Conservation (phyloP, 129 eudicot genomes). For the Solidago caesia region DNA sequence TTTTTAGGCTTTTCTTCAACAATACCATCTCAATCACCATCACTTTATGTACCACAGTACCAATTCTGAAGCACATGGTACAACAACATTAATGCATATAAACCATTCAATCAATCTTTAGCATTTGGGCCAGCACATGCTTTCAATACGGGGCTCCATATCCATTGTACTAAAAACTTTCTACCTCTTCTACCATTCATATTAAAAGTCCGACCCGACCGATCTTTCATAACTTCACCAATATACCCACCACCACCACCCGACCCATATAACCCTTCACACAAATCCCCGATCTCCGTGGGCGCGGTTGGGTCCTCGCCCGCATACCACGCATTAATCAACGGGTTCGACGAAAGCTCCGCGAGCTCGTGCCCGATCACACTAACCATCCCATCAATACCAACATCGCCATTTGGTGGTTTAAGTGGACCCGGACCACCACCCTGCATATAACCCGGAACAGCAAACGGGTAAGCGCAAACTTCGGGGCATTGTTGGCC, state of each 20-base stretch:
- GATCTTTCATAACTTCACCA: slow-evolving; percentile 68
- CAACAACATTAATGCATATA: background rate
- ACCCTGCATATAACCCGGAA: slow-evolving; percentile 66
- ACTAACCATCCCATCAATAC: slow-evolving; percentile 73
- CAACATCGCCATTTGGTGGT: slow-evolving; percentile 65
- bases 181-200: slow-evolving; percentile 56
- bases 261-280: slow-evolving; percentile 73
- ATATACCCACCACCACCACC: slow-evolving; percentile 91
- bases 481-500: slow-evolving; percentile 84
- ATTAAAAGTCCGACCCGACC: slow-evolving; percentile 57
- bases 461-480: slow-evolving; percentile 87
- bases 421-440: slow-evolving; percentile 47
- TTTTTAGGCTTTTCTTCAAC: background rate
- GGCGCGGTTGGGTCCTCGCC: slow-evolving; percentile 78
- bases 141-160: slow-evolving; percentile 71
- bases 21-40: background rate
- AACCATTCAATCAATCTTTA: slow-evolving; percentile 32
- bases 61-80: background rate
- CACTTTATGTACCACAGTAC: background rate
- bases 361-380: slow-evolving; percentile 73
- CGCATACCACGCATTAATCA: slow-evolving; percentile 76
- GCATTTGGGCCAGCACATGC: slow-evolving; percentile 89
- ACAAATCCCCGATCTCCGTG: slow-evolving; percentile 73
- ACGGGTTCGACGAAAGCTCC: slow-evolving; percentile 65
- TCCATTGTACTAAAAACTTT: slow-evolving; percentile 78